These are phyloP conservation scores for Hyphopichia buzzinii DNA, from an alignment of 1,139 yeast species.

Conservation along the genomic window DNA sequence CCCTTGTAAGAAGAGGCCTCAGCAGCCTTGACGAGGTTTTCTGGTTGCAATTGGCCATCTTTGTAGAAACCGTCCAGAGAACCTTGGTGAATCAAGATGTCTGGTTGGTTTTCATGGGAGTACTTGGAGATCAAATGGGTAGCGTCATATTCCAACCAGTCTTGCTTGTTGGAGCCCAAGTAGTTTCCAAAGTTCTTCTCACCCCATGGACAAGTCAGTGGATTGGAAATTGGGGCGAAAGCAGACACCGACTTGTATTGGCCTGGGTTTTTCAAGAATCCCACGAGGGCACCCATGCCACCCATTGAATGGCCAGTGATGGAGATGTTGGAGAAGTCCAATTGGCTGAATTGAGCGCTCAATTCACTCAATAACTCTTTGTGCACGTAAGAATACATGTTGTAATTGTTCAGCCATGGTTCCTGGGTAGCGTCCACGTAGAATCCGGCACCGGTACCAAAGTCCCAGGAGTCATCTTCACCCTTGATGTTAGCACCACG, in stretches of 20 bases:
- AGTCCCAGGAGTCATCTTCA: conserved; percentile 82
- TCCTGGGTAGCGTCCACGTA: conserved; percentile 78
- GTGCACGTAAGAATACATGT: conserved; percentile 83
- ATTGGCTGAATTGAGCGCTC: conserved; percentile 41
- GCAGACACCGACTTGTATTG: conserved; percentile 82
- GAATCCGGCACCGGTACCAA: conserved; percentile 95
- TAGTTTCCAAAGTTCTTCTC: conserved; percentile 77
- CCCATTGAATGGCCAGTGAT: conserved; percentile 98
- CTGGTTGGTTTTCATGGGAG: conserved; percentile 47
- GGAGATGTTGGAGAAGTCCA: conserved; percentile 56
- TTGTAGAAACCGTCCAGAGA: conserved; percentile 69
- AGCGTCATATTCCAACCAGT: conserved; percentile 82
- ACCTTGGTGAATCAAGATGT: conserved; percentile 83
- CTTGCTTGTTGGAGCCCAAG: conserved; percentile 56
- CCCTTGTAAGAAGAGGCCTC: conserved; percentile 58
- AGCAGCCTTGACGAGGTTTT: conserved; percentile 65
- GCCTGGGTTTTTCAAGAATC: conserved; percentile 72
- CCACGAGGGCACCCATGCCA: conserved; percentile 87
- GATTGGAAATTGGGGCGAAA: conserved; percentile 87
- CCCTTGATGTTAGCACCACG: conserved; percentile 85
- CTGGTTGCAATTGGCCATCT: conserved; percentile 73
- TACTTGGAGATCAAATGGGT: conserved; percentile 62
- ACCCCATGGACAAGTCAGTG: conserved; percentile 77
- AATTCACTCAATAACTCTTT: conserved; percentile 63
- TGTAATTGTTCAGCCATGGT: conserved; percentile 71